phyloP scores from a whole-genome alignment of 768 basidiomycete genomes.

The Leccinum broughii region DNA sequence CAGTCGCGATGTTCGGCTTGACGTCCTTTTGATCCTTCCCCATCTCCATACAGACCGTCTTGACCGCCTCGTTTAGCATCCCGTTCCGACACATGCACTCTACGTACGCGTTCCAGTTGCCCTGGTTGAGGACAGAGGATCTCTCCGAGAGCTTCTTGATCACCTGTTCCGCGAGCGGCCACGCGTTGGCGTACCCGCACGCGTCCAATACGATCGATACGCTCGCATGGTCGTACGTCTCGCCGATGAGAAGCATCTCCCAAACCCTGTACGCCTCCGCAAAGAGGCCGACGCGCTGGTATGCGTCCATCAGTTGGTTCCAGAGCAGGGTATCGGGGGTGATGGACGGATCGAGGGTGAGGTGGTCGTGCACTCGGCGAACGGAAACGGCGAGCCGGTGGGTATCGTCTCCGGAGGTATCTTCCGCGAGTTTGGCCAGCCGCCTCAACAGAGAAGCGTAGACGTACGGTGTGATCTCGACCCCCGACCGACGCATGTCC shows the following conservation, averaged over 20 bases:
- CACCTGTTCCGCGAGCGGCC: conserved; percentile 53
- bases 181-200: conserved; percentile 63
- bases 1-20: conserved; percentile 49
- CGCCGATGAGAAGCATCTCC: conserved; percentile 67
- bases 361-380: conserved; percentile 67
- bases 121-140: conserved; percentile 54
- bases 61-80: conserved; percentile 64
- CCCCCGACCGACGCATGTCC: conserved; percentile 74
- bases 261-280: conserved; percentile 75
- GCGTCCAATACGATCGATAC: conserved; percentile 86
- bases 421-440: conserved; percentile 46
- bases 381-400: conserved; percentile 48
- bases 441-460: conserved; percentile 69
- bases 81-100: conserved; percentile 83
- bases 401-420: conserved; percentile 24
- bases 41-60: conserved; percentile 64
- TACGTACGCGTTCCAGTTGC: conserved; percentile 80
- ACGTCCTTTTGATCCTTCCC: conserved; percentile 42
- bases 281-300: conserved; percentile 75
- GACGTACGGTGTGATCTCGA: conserved; percentile 54
- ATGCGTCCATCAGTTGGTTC: conserved; percentile 89
- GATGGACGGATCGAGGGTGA: conserved; percentile 78
- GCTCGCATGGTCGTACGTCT: conserved; percentile 57
- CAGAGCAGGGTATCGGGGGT: conserved; percentile 68
- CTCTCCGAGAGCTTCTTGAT: conserved; percentile 50